phyloP scores from a whole-genome alignment of 2,329 filamentous ascomycete species.

The Gaeumannomyces tritici region DNA sequence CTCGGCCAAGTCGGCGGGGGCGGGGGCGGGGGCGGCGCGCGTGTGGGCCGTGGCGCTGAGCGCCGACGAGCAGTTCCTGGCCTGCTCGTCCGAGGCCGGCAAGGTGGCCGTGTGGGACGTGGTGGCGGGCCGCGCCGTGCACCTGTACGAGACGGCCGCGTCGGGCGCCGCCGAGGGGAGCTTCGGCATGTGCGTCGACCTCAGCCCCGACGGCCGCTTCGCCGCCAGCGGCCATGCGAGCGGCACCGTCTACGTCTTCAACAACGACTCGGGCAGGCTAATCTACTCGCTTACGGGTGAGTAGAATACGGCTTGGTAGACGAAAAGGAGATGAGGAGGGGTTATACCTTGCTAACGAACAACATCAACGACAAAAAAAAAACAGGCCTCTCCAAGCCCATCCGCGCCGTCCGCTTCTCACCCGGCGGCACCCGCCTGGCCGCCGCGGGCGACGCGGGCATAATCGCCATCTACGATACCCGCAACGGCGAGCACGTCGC shows the following conservation, averaged over 20 bases:
- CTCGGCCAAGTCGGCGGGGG: slow-evolving; percentile 46
- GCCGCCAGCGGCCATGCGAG: slow-evolving; percentile 91
- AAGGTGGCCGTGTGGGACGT: slow-evolving; percentile 84
- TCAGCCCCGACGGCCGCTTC: slow-evolving; percentile 70
- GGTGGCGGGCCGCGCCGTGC: slow-evolving; percentile 36
- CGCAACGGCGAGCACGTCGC: slow-evolving; percentile 86
- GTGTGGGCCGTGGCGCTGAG: slow-evolving; percentile 85
- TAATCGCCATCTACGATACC: slow-evolving; percentile 89
- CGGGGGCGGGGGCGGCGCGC: slow-evolving; percentile 60
- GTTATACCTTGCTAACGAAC: no score
- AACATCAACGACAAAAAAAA: neutral
- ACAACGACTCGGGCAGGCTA: slow-evolving; percentile 79
- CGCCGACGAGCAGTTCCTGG: slow-evolving; percentile 72
- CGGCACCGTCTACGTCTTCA: slow-evolving; percentile 88
- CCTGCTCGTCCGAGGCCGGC: slow-evolving; percentile 81
- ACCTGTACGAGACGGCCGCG: slow-evolving; percentile 65
- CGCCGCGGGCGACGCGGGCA: slow-evolving; percentile 77
- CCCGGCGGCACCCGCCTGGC: slow-evolving; percentile 77
- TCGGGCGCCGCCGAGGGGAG: slow-evolving; percentile 60
- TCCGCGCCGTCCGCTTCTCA: slow-evolving; percentile 80
- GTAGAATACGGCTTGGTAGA: slow-evolving; percentile 12
- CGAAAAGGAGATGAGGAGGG: no score
- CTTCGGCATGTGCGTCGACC: slow-evolving; percentile 81
- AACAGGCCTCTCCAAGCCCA: slow-evolving; percentile 72
- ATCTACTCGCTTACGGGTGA: slow-evolving; percentile 74